Percentiles rank a stretch among this genome's conserved stretches.
Conservation (phyloP, 1,139 yeast genomes). For the Blastobotrys buckinghamii region DNA sequence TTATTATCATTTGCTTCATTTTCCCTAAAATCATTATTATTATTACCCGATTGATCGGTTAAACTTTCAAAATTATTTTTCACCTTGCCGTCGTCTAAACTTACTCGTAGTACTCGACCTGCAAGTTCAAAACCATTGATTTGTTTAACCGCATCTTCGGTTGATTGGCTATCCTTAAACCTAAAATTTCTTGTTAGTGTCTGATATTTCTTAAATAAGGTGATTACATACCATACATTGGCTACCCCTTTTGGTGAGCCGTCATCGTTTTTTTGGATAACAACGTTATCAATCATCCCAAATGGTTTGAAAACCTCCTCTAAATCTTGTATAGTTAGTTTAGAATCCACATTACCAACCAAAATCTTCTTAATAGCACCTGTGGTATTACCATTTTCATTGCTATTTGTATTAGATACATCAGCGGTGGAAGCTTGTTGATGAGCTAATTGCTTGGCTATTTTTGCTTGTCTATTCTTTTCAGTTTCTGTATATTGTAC, state of each 20-base stretch:
- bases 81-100: slow-evolving; percentile 22
- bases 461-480: slow-evolving; percentile 31
- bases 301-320: slow-evolving; percentile 31
- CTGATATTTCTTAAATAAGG: background rate
- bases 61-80: background rate
- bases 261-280: slow-evolving; percentile 29
- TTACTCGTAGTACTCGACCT: slow-evolving; percentile 32
- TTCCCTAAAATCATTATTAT: slow-evolving; percentile 18
- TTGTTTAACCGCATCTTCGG: slow-evolving; percentile 29
- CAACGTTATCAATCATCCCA: slow-evolving; percentile 28
- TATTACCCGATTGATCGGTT: slow-evolving; percentile 15
- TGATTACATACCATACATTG: slow-evolving; percentile 26
- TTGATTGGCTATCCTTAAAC: slow-evolving; percentile 19
- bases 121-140: slow-evolving; percentile 34
- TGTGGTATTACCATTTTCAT: background rate
- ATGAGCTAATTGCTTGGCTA: slow-evolving; percentile 8
- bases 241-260: slow-evolving; percentile 36
- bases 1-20: background rate
- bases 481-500: slow-evolving; percentile 36
- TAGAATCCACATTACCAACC: slow-evolving; percentile 33
- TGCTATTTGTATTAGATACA: background rate
- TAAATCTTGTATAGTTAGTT: slow-evolving; percentile 31
- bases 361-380: slow-evolving; percentile 16
- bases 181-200: background rate
- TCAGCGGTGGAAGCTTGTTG: background rate